These are phyloP conservation scores for Lachnellula occidentalis DNA, from an alignment of 2,329 filamentous ascomycete species.

Conservation along the genomic window DNA sequence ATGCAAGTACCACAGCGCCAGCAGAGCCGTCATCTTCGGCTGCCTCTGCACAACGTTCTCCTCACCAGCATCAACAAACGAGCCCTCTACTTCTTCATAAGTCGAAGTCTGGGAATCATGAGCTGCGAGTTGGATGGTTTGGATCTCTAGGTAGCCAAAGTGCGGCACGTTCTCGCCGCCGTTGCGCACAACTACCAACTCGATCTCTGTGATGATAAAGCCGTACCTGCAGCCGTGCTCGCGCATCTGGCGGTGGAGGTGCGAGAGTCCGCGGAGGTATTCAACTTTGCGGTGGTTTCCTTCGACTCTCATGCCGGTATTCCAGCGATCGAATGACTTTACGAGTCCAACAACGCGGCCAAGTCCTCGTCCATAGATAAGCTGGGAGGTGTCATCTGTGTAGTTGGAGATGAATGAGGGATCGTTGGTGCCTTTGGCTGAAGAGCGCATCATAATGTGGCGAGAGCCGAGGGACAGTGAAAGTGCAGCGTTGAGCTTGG, in stretches of 20 bases:
- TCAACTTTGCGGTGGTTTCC: conserved; percentile 79
- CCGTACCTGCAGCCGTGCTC: conserved; percentile 90
- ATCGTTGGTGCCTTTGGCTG: conserved; percentile 29
- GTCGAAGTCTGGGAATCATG: conserved; percentile 20
- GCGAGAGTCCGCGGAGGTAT: conserved; percentile 80
- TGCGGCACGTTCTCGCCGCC: conserved; percentile 67
- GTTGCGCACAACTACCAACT: conserved; percentile 83
- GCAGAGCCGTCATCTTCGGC: conserved; percentile 65
- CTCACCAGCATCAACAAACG: conserved; percentile 25
- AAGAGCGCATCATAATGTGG: conserved; percentile 39
- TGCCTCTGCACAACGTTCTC: conserved; percentile 38
- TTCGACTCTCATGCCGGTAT: conserved; percentile 86
- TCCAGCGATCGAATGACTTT: conserved; percentile 89
- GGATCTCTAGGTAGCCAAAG: conserved; percentile 84
- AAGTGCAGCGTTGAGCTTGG: conserved; percentile 81
- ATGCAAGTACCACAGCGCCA: conserved; percentile 74
- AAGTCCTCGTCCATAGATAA: conserved; percentile 43
- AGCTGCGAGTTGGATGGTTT: conserved; percentile 52
- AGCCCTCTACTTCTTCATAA: conserved; percentile 19
- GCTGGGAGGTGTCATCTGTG: conserved; percentile 43
- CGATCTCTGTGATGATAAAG: conserved; percentile 94
- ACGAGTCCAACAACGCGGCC: conserved; percentile 76
- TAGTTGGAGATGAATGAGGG: conserved; percentile 45
- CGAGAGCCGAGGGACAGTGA: conserved; percentile 66
- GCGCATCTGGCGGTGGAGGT: conserved; percentile 87